Evolutionary conservation across 2,329 filamentous ascomycete genomes (phyloP).

Genomic region (Penicillium capsulatum): DNA sequence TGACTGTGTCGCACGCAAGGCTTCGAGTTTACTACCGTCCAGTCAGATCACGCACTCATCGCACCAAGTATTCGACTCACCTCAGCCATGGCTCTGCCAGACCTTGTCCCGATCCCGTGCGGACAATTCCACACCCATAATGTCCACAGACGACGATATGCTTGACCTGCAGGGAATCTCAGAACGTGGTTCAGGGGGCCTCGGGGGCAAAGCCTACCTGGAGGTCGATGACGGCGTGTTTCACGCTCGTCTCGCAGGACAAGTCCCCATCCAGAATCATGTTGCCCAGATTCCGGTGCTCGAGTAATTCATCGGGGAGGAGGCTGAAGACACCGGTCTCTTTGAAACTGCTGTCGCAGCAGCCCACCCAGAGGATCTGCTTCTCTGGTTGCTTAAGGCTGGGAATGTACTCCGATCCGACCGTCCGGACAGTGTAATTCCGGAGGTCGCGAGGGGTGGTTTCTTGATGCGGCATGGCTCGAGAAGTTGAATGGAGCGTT

Average conservation of each 20-base stretch:
- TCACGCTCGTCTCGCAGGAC: slow-evolving; percentile 16
- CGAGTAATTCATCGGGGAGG: slow-evolving; percentile 15
- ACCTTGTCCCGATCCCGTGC: slow-evolving; percentile 9
- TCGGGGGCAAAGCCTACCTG: neutral
- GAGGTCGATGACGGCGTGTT: slow-evolving; percentile 15
- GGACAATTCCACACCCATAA: slow-evolving; percentile 20
- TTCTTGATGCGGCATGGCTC: neutral
- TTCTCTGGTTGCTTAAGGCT: slow-evolving; percentile 6
- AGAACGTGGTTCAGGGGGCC: neutral
- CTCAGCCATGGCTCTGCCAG: slow-evolving; percentile 18
- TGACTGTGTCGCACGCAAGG: slow-evolving; percentile 9
- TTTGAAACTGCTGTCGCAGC: slow-evolving; percentile 17
- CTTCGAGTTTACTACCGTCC: slow-evolving; percentile 13
- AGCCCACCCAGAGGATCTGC: slow-evolving; percentile 21
- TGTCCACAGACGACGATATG: slow-evolving; percentile 23
- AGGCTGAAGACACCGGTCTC: slow-evolving; percentile 13
- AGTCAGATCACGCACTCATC: neutral
- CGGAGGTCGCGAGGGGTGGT: neutral
- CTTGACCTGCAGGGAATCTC: slow-evolving; percentile 6
- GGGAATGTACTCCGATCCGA: slow-evolving; percentile 11
- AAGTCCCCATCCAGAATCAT: slow-evolving; percentile 22
- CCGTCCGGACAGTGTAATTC: neutral
- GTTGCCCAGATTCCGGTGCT: slow-evolving; percentile 19
- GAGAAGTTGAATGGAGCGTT: too few relatives aligned
- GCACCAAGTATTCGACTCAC: slow-evolving; percentile 2